These are phyloP conservation scores for Russula abietina DNA, from an alignment of 768 basidiomycete species.

Conservation along the genomic window DNA sequence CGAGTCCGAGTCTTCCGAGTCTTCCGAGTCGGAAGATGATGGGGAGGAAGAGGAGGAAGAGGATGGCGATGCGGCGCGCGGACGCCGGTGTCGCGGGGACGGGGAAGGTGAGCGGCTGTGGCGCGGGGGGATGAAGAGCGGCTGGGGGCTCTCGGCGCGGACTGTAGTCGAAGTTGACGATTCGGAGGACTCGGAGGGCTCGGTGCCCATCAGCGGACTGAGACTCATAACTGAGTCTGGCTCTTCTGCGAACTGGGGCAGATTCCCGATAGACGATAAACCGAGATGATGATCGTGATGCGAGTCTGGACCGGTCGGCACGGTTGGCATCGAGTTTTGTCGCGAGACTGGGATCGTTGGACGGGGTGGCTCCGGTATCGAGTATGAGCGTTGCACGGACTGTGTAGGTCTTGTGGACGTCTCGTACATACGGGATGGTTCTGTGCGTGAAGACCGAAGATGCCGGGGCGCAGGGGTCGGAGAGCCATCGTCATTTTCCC, in stretches of 20 bases:
- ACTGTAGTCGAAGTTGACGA: constrained; percentile 25
- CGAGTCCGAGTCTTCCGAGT: background rate
- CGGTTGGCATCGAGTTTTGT: constrained; percentile 22
- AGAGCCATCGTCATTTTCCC: constrained; percentile 9
- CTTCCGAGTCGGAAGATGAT: constrained; percentile 13
- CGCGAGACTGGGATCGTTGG: constrained; percentile 2
- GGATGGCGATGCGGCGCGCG: constrained; percentile 50
- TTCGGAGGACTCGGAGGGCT: constrained; percentile 16
- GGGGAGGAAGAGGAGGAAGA: constrained; percentile 1
- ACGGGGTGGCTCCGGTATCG: constrained; percentile 15
- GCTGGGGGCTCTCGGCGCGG: constrained; percentile 30
- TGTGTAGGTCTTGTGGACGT: background rate
- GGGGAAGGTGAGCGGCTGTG: constrained; percentile 38
- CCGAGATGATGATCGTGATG: constrained; percentile 4
- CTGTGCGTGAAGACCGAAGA: constrained; percentile 2
- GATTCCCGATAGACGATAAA: constrained; percentile 13
- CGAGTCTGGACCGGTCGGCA: background rate
- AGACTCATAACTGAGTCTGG: constrained; percentile 26
- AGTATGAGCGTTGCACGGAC: constrained; percentile 16
- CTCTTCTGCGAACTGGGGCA: constrained; percentile 31
- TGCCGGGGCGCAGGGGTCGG: constrained; percentile 18
- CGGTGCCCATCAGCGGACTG: constrained; percentile 28
- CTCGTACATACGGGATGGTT: constrained; percentile 10
- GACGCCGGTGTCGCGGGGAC: constrained; percentile 30
- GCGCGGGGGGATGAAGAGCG: constrained; percentile 28